These are phyloP conservation scores for Coemansia furcata DNA, from an alignment of 192 early-diverging fungal genomes.

Conservation along the genomic window DNA sequence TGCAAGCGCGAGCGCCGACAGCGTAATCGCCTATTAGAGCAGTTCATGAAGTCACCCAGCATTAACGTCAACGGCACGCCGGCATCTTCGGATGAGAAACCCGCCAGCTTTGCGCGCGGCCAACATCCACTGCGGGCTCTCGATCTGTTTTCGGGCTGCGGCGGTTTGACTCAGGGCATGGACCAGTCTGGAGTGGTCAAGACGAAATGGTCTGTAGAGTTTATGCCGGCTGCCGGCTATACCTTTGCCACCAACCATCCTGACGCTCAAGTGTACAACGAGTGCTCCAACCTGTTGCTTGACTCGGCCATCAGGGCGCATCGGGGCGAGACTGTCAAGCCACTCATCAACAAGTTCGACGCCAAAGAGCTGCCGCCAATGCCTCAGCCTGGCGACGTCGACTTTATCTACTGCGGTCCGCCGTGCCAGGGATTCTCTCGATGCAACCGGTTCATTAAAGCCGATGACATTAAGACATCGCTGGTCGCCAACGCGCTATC, in stretches of 20 bases:
- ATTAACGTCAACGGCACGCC: neutral
- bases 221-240: constrained; percentile 55
- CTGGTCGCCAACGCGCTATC: constrained; percentile 62
- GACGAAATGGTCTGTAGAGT: constrained; percentile 65
- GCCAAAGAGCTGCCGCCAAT: constrained; percentile 49
- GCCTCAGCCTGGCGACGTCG: constrained; percentile 62
- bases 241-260: constrained; percentile 67
- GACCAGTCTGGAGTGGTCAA: constrained; percentile 57
- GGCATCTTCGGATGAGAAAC: neutral
- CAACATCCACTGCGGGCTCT: constrained; percentile 52
- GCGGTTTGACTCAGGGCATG: constrained; percentile 66
- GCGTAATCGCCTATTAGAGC: constrained; percentile 2
- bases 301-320: constrained; percentile 60
- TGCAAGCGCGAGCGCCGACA: constrained; percentile 38
- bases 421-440: constrained; percentile 72
- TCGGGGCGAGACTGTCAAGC: constrained; percentile 27
- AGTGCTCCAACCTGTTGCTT: constrained; percentile 62
- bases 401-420: constrained; percentile 74
- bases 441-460: constrained; percentile 60
- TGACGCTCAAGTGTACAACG: constrained; percentile 57
- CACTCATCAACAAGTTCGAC: constrained; percentile 43
- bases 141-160: constrained; percentile 71
- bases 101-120: constrained; percentile 29
- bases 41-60: constrained; percentile 20
- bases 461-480: constrained; percentile 66